Percentiles rank a stretch among this genome's conserved stretches.
These are phyloP conservation scores for Coprinopsis sp. DNA, from an alignment of 768 basidiomycete species.

Conservation along the genomic window DNA sequence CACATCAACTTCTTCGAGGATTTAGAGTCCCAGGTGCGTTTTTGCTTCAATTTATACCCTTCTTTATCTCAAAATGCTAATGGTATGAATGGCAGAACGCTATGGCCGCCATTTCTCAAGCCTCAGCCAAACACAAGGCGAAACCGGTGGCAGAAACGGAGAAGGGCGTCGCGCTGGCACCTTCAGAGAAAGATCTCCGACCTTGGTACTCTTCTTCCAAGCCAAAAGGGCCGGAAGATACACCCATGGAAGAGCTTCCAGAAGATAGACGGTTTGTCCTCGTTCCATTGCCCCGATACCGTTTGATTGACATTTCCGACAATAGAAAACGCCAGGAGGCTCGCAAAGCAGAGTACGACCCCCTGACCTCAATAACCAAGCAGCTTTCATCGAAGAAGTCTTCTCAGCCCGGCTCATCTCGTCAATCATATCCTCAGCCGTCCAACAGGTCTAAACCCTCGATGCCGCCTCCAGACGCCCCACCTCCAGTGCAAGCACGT, in stretches of 20 bases:
- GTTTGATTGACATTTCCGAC: neutral
- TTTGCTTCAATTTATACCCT: neutral
- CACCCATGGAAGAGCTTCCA: slow-evolving; percentile 17
- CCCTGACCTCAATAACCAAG: slow-evolving; percentile 68
- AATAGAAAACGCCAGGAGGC: slow-evolving; percentile 57
- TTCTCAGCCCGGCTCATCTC: neutral
- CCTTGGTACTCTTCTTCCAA: slow-evolving; percentile 67
- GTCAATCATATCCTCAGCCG: neutral
- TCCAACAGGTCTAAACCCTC: slow-evolving; percentile 13
- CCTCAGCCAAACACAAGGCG: slow-evolving; percentile 39
- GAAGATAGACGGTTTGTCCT: slow-evolving; percentile 35
- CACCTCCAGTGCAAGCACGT: slow-evolving; percentile 50
- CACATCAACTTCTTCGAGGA: slow-evolving; percentile 87
- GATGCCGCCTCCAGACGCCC: slow-evolving; percentile 15
- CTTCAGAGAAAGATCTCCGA: slow-evolving; percentile 68
- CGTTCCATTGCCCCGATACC: neutral
- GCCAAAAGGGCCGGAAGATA: slow-evolving; percentile 21
- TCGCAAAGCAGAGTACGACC: slow-evolving; percentile 62
- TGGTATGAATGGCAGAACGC: slow-evolving; percentile 29
- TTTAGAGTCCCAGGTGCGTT: slow-evolving; percentile 62
- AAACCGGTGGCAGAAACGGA: slow-evolving; percentile 48
- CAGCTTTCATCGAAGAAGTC: slow-evolving; percentile 39
- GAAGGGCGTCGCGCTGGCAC: slow-evolving; percentile 69
- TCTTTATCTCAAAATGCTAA: neutral
- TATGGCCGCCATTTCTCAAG: slow-evolving; percentile 39